Evolutionary conservation across 2,329 filamentous ascomycete genomes (phyloP).

Genomic region (Aspergillus caelatus): DNA sequence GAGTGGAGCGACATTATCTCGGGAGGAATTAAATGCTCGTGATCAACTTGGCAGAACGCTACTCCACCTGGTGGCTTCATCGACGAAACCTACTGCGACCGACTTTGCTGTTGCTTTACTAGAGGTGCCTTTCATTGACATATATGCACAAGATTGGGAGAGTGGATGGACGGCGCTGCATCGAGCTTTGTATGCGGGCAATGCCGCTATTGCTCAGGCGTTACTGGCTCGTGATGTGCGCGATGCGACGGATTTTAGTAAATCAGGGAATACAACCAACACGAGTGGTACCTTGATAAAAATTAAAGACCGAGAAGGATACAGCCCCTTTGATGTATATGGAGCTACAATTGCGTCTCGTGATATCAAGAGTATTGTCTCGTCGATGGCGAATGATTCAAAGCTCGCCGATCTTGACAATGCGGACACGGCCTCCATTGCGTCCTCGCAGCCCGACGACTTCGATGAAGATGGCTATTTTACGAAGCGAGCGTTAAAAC

Average conservation of each 20-base stretch:
- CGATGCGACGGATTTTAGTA: constrained; percentile 65
- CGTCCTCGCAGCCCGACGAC: constrained; percentile 48
- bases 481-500: constrained; percentile 29
- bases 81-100: constrained; percentile 67
- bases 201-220: constrained; percentile 80
- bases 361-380: constrained; percentile 54
- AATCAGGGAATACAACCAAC: constrained; percentile 56
- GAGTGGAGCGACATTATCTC: constrained; percentile 46
- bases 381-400: constrained; percentile 35
- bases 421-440: constrained; percentile 31
- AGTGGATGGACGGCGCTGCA: constrained; percentile 97
- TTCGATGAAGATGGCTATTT: constrained; percentile 49
- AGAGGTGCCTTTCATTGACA: constrained; percentile 78
- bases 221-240: constrained; percentile 77
- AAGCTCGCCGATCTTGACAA: constrained; percentile 50
- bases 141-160: constrained; percentile 85
- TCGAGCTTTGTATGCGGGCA: constrained; percentile 85
- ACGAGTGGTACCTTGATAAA: constrained; percentile 80
- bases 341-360: constrained; percentile 81
- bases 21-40: constrained; percentile 78
- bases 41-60: constrained; percentile 82
- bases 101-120: constrained; percentile 79
- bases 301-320: constrained; percentile 92
- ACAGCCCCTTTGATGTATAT: constrained; percentile 92
- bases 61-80: constrained; percentile 81